Percentiles rank a stretch among this genome's conserved stretches.
Evolutionary conservation across 2,329 filamentous ascomycete genomes (phyloP).

Genomic region (Neonectria sp.): DNA sequence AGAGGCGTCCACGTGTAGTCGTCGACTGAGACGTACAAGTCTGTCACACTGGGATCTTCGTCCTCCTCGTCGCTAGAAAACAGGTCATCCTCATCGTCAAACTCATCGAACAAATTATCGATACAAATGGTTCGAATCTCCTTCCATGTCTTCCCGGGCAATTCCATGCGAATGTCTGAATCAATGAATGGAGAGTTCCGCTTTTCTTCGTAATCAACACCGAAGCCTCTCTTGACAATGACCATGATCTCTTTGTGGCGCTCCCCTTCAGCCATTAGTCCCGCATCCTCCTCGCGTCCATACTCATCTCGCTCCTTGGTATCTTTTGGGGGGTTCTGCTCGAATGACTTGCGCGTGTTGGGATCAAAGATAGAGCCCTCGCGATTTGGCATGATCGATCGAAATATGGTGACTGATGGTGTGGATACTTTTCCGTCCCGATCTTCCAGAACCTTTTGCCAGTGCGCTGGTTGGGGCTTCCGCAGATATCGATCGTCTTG

Average conservation of each 20-base stretch:
- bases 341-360: background rate
- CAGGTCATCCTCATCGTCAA: background rate
- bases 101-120: background rate
- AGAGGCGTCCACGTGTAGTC: conserved; percentile 1
- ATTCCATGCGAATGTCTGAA: background rate
- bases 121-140: conserved; percentile 5
- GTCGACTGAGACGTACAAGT: conserved; percentile 9
- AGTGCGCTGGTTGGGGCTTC: conserved; percentile 26
- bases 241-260: conserved; percentile 20
- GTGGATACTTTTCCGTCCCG: conserved; percentile 12
- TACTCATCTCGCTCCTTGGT: background rate
- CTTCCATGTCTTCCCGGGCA: conserved; percentile 18
- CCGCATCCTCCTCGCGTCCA: background rate
- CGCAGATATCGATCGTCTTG: conserved; percentile 13
- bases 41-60: background rate
- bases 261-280: conserved; percentile 4
- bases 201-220: conserved; percentile 22
- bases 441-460: conserved; percentile 11
- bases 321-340: conserved; percentile 5
- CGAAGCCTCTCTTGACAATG: conserved; percentile 15
- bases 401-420: conserved; percentile 30
- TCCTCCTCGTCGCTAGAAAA: background rate
- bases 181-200: conserved; percentile 4
- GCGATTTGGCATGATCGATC: conserved; percentile 1
- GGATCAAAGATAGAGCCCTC: background rate